Evolutionary conservation across 257 asterid species (phyloP).

Genomic region (Voacanga thouarsii): DNA sequence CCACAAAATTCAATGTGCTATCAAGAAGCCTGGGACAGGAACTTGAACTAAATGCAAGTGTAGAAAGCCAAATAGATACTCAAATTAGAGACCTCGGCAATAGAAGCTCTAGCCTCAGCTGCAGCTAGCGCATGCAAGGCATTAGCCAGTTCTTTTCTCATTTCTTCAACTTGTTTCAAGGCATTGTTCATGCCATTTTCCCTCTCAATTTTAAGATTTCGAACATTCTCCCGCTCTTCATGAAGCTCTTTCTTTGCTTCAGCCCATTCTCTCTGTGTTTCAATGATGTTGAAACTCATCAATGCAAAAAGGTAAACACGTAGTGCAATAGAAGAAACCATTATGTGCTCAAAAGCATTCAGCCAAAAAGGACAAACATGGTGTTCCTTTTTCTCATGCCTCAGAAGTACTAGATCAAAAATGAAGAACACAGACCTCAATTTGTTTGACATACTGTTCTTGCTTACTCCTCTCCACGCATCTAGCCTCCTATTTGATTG

Average conservation of each 20-base stretch:
- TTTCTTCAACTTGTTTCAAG: constrained; percentile 61
- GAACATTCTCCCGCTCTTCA: constrained; percentile 71
- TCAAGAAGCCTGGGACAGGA: neutral
- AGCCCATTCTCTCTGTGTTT: constrained; percentile 86
- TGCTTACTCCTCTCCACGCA: constrained; percentile 66
- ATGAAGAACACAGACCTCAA: constrained; percentile 53
- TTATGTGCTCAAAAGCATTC: constrained; percentile 1
- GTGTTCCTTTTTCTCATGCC: neutral
- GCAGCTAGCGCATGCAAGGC: constrained; percentile 61
- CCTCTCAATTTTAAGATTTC: constrained; percentile 60
- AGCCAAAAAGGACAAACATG: neutral
- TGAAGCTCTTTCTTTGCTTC: constrained; percentile 83
- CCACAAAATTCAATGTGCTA: neutral
- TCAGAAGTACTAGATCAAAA: neutral
- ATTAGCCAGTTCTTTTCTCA: constrained; percentile 53
- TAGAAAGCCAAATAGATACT: neutral
- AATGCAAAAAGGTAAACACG: no score
- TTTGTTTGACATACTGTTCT: constrained; percentile 57
- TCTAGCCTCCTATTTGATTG: constrained; percentile 60
- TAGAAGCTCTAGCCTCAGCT: constrained; percentile 83
- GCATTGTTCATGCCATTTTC: constrained; percentile 57
- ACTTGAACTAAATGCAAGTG: neutral
- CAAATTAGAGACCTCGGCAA: constrained; percentile 61
- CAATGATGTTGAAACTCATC: neutral
- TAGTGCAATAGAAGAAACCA: neutral